phyloP scores from a whole-genome alignment of 2,329 filamentous ascomycete species.

The Cercospora brassicicola region DNA sequence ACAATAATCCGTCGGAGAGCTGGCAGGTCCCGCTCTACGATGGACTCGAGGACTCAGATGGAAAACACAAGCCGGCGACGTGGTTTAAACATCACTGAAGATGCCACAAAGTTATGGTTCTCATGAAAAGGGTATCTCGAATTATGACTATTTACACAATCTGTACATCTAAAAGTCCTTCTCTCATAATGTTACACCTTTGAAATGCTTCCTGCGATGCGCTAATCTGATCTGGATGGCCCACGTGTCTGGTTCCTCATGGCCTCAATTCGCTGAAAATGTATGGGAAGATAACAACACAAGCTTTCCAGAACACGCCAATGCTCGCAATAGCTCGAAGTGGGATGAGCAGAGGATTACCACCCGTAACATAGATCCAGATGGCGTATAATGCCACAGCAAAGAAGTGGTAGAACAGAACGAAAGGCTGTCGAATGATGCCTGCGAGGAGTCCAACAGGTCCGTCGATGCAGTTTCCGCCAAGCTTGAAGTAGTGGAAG shows the following conservation, averaged over 20 bases:
- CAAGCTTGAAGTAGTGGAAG: conserved; percentile 84
- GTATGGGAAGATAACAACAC: conserved; percentile 54
- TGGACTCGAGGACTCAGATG: conserved; percentile 43
- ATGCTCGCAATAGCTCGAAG: conserved; percentile 43
- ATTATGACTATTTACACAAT: conserved; percentile 5
- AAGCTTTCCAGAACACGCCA: conserved; percentile 55
- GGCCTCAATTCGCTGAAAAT: conserved; percentile 42
- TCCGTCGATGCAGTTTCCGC: conserved; percentile 70
- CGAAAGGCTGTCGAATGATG: conserved; percentile 71
- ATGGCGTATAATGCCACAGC: conserved; percentile 85
- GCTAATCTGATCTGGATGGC: neutral
- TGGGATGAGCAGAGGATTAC: conserved; percentile 44
- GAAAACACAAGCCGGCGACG: conserved; percentile 28
- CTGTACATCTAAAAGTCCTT: neutral
- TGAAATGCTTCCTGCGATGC: neutral
- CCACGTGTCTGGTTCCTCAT: conserved; percentile 12
- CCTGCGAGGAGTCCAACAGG: conserved; percentile 81
- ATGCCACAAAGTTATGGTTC: neutral
- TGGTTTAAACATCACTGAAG: conserved; percentile 12
- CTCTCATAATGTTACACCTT: neutral
- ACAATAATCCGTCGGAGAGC: conserved; percentile 32
- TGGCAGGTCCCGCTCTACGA: conserved; percentile 44
- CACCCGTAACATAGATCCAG: conserved; percentile 62
- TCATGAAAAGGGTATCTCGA: neutral
- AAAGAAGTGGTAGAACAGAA: conserved; percentile 92